Evolutionary conservation across 176 grass and related monocot species (phyloP).

Genomic region (Leersia perrieri): DNA sequence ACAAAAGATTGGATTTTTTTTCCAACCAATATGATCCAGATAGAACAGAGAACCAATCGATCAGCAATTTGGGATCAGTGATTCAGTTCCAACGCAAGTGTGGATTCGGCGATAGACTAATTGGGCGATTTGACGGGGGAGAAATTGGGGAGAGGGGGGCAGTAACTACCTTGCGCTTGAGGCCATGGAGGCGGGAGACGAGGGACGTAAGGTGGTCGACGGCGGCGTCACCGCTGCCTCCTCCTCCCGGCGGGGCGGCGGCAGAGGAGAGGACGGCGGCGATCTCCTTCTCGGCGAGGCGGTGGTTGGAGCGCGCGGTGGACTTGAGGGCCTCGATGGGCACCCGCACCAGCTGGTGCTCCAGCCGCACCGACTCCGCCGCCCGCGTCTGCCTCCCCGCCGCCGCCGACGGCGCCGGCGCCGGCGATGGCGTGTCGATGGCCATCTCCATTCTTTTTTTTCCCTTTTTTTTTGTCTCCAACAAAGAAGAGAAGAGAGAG

Average conservation of each 20-base stretch:
- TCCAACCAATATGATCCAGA: background rate
- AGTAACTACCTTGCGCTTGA: slow-evolving; percentile 76
- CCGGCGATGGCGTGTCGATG: slow-evolving; percentile 71
- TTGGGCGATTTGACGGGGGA: background rate
- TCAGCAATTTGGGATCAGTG: slow-evolving; percentile 5
- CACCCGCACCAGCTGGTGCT: slow-evolving; percentile 86
- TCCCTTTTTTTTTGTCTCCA: slow-evolving; percentile 8
- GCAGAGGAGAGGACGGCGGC: slow-evolving; percentile 61
- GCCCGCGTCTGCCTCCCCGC: slow-evolving; percentile 48
- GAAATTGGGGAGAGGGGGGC: background rate
- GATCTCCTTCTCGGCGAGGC: slow-evolving; percentile 88
- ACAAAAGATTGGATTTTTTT: background rate
- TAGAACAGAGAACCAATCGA: background rate
- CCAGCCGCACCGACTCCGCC: slow-evolving; percentile 71
- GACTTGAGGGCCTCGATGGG: slow-evolving; percentile 82
- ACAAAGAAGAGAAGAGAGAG: background rate
- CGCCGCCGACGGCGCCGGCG: slow-evolving; percentile 21
- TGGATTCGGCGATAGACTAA: background rate
- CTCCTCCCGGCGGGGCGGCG: background rate
- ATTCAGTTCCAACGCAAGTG: background rate
- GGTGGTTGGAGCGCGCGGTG: slow-evolving; percentile 62
- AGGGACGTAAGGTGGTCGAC: slow-evolving; percentile 74
- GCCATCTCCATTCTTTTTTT: slow-evolving; percentile 74
- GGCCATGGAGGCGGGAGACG: slow-evolving; percentile 89
- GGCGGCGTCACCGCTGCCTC: slow-evolving; percentile 26